These are phyloP conservation scores for Apium graveolens DNA, from an alignment of 129 eudicot species.

Conservation along the genomic window DNA sequence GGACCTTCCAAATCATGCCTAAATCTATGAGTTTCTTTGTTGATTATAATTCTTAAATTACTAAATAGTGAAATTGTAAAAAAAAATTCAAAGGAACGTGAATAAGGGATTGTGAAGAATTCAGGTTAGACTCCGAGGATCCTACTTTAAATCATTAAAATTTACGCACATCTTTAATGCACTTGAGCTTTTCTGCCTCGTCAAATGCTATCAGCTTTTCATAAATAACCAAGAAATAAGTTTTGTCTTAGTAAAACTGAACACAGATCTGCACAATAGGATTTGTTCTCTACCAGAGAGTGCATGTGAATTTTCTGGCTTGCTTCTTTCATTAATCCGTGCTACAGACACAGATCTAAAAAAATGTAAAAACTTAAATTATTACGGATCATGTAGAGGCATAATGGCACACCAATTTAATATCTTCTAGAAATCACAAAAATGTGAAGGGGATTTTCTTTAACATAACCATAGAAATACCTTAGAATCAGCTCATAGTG, in stretches of 20 bases:
- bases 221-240: slow-evolving; percentile 30
- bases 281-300: slow-evolving; percentile 23
- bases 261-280: slow-evolving; percentile 29
- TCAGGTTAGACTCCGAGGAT: too few relatives aligned
- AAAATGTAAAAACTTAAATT: background rate
- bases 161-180: slow-evolving; percentile 28
- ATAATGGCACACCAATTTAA: slow-evolving; percentile 18
- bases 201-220: slow-evolving; percentile 33
- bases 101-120: too few relatives aligned
- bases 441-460: too few relatives aligned
- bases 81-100: too few relatives aligned
- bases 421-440: background rate
- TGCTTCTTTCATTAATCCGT: slow-evolving; percentile 26
- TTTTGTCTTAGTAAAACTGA: slow-evolving; percentile 29
- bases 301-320: slow-evolving; percentile 21
- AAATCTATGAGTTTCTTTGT: too few relatives aligned
- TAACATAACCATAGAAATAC: slow-evolving; percentile 12
- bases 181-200: slow-evolving; percentile 35
- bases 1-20: too few relatives aligned
- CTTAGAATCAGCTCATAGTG: slow-evolving; percentile 44
- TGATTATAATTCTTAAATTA: too few relatives aligned
- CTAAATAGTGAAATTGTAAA: too few relatives aligned
- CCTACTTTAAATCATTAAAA: too few relatives aligned
- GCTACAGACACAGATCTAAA: slow-evolving; percentile 22
- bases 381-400: background rate